phyloP scores from a whole-genome alignment of 805 yeast species.

The Zygoascus ofunaensis region DNA sequence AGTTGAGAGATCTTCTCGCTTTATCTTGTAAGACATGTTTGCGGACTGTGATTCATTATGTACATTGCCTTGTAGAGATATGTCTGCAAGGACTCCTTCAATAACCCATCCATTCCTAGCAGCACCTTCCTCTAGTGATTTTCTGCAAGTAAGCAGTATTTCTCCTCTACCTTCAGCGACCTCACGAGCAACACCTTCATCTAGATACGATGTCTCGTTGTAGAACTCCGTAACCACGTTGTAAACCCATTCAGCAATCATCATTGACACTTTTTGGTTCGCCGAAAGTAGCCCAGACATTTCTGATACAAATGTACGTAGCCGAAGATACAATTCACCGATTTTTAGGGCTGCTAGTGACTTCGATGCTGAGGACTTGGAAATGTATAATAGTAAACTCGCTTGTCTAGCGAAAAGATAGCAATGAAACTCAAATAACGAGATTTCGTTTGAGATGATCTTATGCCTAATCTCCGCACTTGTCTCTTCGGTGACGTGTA shows the following conservation, averaged over 20 bases:
- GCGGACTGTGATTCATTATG: conserved; percentile 8
- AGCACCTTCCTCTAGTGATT: conserved; percentile 28
- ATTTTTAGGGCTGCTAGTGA: conserved; percentile 15
- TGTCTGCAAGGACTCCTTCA: conserved; percentile 25
- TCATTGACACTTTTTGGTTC: conserved; percentile 15
- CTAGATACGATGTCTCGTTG: conserved; percentile 23
- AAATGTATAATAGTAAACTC: conserved; percentile 24
- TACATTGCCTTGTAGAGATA: conserved; percentile 11
- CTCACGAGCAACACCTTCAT: conserved; percentile 27
- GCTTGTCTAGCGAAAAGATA: conserved; percentile 32
- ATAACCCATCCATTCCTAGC: conserved; percentile 22
- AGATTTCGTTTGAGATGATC: conserved; percentile 29
- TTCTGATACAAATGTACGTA: conserved; percentile 35
- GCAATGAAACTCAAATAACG: conserved; percentile 32
- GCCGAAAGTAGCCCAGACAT: conserved; percentile 23
- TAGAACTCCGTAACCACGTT: conserved; percentile 36
- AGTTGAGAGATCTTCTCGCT: conserved; percentile 16
- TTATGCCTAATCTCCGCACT: conserved; percentile 19
- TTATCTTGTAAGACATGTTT: conserved; percentile 11
- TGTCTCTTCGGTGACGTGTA: conserved; percentile 14
- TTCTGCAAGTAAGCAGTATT: conserved; percentile 32
- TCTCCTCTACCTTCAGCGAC: conserved; percentile 35
- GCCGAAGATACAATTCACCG: conserved; percentile 25
- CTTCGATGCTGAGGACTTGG: conserved; percentile 21
- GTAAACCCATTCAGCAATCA: conserved; percentile 29